A percentile compares a stretch with the other conserved stretches of the same genome.
Evolutionary conservation across 2,329 filamentous ascomycete species (phyloP).

Genomic region (Colletotrichum lentis): DNA sequence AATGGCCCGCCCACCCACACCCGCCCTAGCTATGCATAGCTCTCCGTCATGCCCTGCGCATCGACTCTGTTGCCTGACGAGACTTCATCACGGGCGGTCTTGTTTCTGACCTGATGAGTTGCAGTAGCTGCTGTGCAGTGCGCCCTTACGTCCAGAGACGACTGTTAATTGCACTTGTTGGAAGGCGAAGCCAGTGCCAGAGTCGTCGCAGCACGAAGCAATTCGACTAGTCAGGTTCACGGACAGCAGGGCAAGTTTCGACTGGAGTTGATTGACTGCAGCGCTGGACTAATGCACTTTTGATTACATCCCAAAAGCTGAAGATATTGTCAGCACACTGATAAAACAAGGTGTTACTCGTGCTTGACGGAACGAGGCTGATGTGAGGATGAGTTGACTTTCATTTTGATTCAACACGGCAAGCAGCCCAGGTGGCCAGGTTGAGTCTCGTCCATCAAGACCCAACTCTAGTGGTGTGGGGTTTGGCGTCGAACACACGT

Average conservation of each 20-base stretch:
- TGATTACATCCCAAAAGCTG: not conserved
- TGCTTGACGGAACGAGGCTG: not conserved
- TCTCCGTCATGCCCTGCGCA: not conserved
- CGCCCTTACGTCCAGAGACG: not conserved
- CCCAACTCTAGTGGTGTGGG: constrained; percentile 6
- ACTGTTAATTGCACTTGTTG: not conserved
- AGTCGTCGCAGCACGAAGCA: not conserved
- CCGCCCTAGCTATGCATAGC: too few relatives aligned
- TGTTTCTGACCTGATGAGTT: constrained; percentile 1
- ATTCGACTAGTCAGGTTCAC: not conserved
- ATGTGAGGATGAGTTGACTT: not conserved
- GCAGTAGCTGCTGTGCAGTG: not conserved
- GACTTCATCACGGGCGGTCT: not conserved
- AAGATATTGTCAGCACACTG: not conserved
- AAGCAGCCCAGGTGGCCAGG: not conserved
- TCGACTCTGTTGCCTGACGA: not conserved
- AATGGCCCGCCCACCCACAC: too few relatives aligned
- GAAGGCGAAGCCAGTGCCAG: not conserved
- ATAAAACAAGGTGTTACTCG: not conserved
- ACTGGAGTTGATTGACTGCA: too few relatives aligned
- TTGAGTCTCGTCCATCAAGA: not conserved
- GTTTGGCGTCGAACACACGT: constrained; percentile 3
- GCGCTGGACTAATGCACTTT: not conserved
- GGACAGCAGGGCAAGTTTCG: not conserved
- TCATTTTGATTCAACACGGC: not conserved